Base-by-base conservation (phyloP, 2,329 filamentous ascomycete species). In the Colletotrichum orchidophilum region DNA sequence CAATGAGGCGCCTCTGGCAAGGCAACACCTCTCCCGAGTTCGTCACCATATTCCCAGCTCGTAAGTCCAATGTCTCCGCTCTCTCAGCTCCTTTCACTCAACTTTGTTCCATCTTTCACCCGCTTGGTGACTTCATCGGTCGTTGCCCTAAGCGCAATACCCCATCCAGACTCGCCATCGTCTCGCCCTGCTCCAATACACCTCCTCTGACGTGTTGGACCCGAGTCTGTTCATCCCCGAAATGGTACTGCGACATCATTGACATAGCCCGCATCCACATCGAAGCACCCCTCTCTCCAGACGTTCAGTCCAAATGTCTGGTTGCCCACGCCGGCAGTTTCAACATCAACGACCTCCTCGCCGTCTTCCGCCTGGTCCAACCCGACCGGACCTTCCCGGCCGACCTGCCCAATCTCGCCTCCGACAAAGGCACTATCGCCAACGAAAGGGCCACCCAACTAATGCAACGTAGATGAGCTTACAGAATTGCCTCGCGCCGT, bases 1-100 rank as follows among this genome's bases (percentile, higher is more conserved):
- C 76, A 15, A 27, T 75, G 18, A 72, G 58, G 4, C 18, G 42
- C 0, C 66, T 81, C 0, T 81, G 73, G 58, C 63, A 75, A 0
- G 77, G 77, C 2, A 50, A 68, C 15, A 12, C 63, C n/a, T 27
- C 60, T 12, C 53, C 60, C 13, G 60, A 69, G 26, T 52, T 69
- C 13, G 26, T 59, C 42, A 39, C 66, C 12, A 59, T 64, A 29
- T 64, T 69, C n/a, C 42, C 66, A n/a, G 39, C 60, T 29, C 66
- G 65, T 63, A 62, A 63, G 58, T 52, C 18, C n/a, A 42, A 9
- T 8, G 11, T 13, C 8, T 15, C 18, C n/a, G n/a, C 57, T 18
- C 57, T 26, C 21, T 33, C 29, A 12, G 21, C 29, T 26, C 42
- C n/a, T n/a, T n/a, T n/a, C n/a, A n/a, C n/a, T n/a, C n/a, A n/a